Percentiles rank a stretch among this genome's conserved stretches.
These are phyloP conservation scores for Starmerella potacharoeniae DNA, from an alignment of 805 yeast genomes.

Conservation along the genomic window DNA sequence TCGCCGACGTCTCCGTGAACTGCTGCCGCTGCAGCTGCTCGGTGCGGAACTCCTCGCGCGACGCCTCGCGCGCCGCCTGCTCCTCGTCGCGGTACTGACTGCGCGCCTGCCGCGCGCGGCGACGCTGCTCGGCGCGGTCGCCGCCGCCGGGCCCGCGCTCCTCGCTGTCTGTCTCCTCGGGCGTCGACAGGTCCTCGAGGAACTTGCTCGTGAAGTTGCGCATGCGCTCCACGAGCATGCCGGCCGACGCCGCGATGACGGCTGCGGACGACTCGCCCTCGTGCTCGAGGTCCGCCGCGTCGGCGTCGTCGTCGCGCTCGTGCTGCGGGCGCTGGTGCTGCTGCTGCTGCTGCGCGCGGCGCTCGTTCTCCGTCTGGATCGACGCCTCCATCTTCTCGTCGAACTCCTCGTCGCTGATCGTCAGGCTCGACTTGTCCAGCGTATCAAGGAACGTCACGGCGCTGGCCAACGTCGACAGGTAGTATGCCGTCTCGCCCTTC, in stretches of 20 bases:
- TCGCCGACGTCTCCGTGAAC: conserved; percentile 32
- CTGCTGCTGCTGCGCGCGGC: conserved; percentile 14
- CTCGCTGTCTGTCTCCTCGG: not conserved
- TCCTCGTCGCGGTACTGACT: conserved; percentile 20
- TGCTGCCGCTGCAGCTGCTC: conserved; percentile 35
- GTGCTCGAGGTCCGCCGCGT: not conserved
- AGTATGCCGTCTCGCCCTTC: conserved; percentile 83
- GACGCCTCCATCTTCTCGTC: conserved; percentile 34
- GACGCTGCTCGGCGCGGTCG: conserved; percentile 1
- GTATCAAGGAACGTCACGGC: conserved; percentile 71
- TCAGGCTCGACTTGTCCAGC: conserved; percentile 45
- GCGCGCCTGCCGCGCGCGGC: conserved; percentile 9
- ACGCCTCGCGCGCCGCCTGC: conserved; percentile 29
- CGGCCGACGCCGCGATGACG: conserved; percentile 35
- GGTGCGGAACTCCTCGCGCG: conserved; percentile 32
- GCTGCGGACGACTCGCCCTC: conserved; percentile 24
- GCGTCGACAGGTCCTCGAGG: conserved; percentile 24
- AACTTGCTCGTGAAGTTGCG: conserved; percentile 28
- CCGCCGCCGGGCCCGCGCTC: not conserved
- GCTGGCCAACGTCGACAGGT: conserved; percentile 78
- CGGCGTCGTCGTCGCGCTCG: not conserved
- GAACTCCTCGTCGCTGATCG: conserved; percentile 50
- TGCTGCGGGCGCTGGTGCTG: not conserved
- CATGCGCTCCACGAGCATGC: conserved; percentile 41
- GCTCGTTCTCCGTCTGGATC: conserved; percentile 32